phyloP scores from a whole-genome alignment of 1,139 yeast genomes.

The Sugiyamaella pinicola region DNA sequence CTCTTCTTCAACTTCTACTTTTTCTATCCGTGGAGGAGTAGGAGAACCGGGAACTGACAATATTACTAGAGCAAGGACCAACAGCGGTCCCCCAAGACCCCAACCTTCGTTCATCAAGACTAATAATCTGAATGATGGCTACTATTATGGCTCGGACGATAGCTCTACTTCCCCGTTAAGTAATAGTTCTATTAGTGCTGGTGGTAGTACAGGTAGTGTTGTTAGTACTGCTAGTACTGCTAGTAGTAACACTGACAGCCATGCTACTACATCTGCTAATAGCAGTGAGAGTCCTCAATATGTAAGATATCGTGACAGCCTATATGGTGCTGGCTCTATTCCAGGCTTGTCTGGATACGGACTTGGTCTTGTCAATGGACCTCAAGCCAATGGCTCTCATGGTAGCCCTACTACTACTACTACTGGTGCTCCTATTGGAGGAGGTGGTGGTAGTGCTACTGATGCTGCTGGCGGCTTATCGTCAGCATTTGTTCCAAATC shows the following conservation, averaged over 20 bases:
- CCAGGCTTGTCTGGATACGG: not conserved
- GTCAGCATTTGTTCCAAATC: constrained; percentile 6
- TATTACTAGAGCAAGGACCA: constrained; percentile 9
- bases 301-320: constrained; percentile 15
- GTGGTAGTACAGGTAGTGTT: not conserved
- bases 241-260: not conserved
- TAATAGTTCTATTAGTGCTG: not conserved
- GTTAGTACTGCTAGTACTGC: not conserved
- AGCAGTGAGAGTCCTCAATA: not conserved
- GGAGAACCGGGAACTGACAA: not conserved
- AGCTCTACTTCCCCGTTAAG: not conserved
- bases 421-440: not conserved
- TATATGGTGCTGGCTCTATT: not conserved
- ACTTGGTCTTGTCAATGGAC: not conserved
- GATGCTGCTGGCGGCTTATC: constrained; percentile 9
- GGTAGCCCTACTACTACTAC: not conserved
- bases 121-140: not conserved
- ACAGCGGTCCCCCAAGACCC: constrained; percentile 12
- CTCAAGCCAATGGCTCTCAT: not conserved
- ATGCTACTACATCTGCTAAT: not conserved
- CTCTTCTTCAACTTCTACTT: constrained; percentile 7
- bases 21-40: constrained; percentile 8
- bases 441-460: not conserved
- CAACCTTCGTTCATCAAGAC: constrained; percentile 10
- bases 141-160: constrained; percentile 3